These are phyloP conservation scores for Wallacemonas sp. DNA, from an alignment of 208 protist genomes.

Conservation along the genomic window DNA sequence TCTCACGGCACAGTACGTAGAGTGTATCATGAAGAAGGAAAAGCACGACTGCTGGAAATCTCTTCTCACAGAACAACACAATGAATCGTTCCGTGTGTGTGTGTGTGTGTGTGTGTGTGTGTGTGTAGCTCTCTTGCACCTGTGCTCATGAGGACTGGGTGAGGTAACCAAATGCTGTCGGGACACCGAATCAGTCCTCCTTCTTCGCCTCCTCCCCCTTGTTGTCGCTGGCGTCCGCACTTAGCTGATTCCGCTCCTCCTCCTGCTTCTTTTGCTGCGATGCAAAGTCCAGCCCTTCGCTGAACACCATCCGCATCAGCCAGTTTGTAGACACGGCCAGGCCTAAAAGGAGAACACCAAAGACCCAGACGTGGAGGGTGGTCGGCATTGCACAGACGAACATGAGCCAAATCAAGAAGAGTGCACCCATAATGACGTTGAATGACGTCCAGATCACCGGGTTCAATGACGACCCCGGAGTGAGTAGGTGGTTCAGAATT, in stretches of 20 bases:
- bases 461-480: constrained; percentile 84
- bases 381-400: constrained; percentile 76
- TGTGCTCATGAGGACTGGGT: too few relatives aligned
- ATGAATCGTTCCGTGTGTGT: too few relatives aligned
- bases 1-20: too few relatives aligned
- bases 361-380: constrained; percentile 87
- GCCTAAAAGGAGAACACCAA: constrained; percentile 81
- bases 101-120: too few relatives aligned
- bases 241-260: constrained; percentile 4
- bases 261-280: constrained; percentile 34
- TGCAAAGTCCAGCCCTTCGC: constrained; percentile 53
- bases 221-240: not conserved
- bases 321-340: constrained; percentile 86
- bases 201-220: constrained; percentile 32
- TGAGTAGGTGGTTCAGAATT: constrained; percentile 83
- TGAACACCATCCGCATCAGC: constrained; percentile 85
- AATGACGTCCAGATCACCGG: constrained; percentile 79
- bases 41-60: too few relatives aligned
- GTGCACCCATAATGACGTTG: constrained; percentile 76
- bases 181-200: constrained; percentile 29
- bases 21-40: too few relatives aligned
- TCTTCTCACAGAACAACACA: too few relatives aligned
- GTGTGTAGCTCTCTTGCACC: too few relatives aligned
- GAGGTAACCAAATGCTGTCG: too few relatives aligned
- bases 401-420: constrained; percentile 74